A percentile compares a stretch with the other conserved stretches of the same genome.
Conservation (phyloP, 139 green algal species). For the Pycnococcus provasolii region DNA sequence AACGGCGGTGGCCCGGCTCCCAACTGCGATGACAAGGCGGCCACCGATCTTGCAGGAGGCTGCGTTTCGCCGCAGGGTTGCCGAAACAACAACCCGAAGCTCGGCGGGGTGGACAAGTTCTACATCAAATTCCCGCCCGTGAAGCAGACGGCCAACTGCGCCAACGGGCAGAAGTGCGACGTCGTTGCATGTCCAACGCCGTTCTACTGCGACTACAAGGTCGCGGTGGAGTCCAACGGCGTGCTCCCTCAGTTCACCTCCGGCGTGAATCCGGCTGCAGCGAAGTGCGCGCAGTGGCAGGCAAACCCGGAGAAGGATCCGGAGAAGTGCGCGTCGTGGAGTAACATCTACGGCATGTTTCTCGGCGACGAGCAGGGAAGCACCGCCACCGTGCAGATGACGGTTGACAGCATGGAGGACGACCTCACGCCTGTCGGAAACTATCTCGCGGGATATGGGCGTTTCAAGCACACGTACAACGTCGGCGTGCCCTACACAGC, state of each 20-base stretch:
- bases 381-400: not conserved
- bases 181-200: slow-evolving; percentile 3
- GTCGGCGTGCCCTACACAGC: slow-evolving; percentile 12
- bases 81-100: not conserved
- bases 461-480: slow-evolving; percentile 15
- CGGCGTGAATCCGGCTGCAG: not conserved
- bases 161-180: not conserved
- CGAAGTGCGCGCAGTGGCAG: slow-evolving; percentile 2
- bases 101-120: not conserved
- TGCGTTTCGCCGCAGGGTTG: not conserved
- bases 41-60: not conserved
- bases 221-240: not conserved
- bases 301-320: slow-evolving; percentile 2
- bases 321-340: slow-evolving; percentile 19
- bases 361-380: slow-evolving; percentile 20
- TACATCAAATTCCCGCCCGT: slow-evolving; percentile 1
- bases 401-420: slow-evolving; percentile 3
- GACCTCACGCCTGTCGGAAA: slow-evolving; percentile 9
- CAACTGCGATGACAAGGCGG: not conserved
- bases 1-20: too few species aligned
- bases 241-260: not conserved
- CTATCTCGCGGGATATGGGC: slow-evolving; percentile 10
- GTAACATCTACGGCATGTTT: slow-evolving; percentile 20
- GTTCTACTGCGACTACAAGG: slow-evolving; percentile 11
- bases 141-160: not conserved